Conservation (phyloP, 2,329 filamentous ascomycete species). For the Pseudogymnoascus sp. region DNA sequence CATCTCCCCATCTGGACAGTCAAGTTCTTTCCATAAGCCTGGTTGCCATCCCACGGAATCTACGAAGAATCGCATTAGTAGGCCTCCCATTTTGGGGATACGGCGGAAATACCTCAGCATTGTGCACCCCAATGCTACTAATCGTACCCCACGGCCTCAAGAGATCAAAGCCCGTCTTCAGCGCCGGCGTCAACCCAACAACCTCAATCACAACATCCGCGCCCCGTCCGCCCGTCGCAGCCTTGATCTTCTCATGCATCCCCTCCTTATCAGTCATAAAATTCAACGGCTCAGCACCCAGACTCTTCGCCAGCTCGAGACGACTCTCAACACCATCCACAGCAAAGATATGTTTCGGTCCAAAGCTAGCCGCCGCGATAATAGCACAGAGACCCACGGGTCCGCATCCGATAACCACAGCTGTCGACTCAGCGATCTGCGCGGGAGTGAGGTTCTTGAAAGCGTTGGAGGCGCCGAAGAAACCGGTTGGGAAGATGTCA, state of each 20-base stretch:
- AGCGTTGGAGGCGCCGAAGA: constrained; percentile 74
- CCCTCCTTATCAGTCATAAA: constrained; percentile 61
- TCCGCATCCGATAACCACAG: constrained; percentile 79
- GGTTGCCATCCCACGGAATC: constrained; percentile 60
- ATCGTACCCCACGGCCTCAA: constrained; percentile 68
- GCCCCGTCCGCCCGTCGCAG: constrained; percentile 71
- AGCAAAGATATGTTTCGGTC: constrained; percentile 70
- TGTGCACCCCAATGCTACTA: constrained; percentile 71
- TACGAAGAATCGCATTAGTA: constrained; percentile 29
- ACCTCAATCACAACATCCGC: constrained; percentile 82
- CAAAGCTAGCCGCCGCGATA: constrained; percentile 67
- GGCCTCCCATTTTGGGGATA: background rate
- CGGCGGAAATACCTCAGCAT: constrained; percentile 51
- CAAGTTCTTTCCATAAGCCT: constrained; percentile 66
- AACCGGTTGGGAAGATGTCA: constrained; percentile 85
- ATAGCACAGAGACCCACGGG: constrained; percentile 80
- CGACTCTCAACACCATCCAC: constrained; percentile 72
- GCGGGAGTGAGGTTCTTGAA: constrained; percentile 56
- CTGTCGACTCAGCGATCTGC: constrained; percentile 59
- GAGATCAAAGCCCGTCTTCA: constrained; percentile 65
- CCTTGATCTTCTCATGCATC: constrained; percentile 63
- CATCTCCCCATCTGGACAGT: constrained; percentile 71
- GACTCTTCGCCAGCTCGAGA: constrained; percentile 61
- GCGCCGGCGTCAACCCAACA: constrained; percentile 62
- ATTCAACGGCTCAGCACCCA: constrained; percentile 81